phyloP scores from a whole-genome alignment of 2,329 filamentous ascomycete species.

The Exophiala spinifera region DNA sequence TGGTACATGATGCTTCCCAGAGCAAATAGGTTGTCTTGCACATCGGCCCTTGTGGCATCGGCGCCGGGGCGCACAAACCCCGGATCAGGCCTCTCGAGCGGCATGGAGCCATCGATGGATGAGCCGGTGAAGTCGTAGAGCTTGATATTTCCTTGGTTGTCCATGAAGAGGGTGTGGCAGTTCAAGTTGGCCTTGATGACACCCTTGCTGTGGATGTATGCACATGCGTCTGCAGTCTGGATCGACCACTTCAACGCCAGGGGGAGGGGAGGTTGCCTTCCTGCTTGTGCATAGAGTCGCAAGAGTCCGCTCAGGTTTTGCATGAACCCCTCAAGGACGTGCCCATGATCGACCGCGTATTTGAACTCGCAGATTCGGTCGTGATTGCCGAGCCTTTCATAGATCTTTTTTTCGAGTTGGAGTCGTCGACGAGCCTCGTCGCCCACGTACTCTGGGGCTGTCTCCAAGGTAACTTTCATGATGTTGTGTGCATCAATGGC shows the following conservation, averaged over 20 bases:
- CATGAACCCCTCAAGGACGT: conserved; percentile 1
- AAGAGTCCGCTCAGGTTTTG: neutral
- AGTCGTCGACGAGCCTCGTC: neutral
- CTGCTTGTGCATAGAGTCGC: too few species aligned
- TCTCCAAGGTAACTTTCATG: neutral
- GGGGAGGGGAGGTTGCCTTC: too few species aligned
- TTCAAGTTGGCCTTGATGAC: conserved; percentile 26
- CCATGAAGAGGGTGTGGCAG: conserved; percentile 25
- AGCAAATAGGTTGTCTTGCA: too few species aligned
- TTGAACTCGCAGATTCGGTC: conserved; percentile 1
- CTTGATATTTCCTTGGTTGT: conserved; percentile 21
- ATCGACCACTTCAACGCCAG: conserved; percentile 14
- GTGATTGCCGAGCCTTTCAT: conserved; percentile 1
- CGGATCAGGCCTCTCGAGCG: too few species aligned
- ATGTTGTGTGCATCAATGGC: neutral
- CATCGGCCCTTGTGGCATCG: too few species aligned
- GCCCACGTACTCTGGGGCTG: neutral
- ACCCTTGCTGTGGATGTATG: conserved; percentile 18
- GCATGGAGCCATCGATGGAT: conserved; percentile 23
- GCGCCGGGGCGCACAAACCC: too few species aligned
- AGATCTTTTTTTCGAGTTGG: neutral
- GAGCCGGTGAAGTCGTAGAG: conserved; percentile 26
- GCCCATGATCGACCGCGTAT: neutral
- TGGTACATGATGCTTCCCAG: too few species aligned
- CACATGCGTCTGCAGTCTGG: conserved; percentile 21